Evolutionary conservation across 139 green algal species (phyloP), one percentile per base, ranked within the genome.

Genomic region (Astrephomene gubernaculifera): DNA sequence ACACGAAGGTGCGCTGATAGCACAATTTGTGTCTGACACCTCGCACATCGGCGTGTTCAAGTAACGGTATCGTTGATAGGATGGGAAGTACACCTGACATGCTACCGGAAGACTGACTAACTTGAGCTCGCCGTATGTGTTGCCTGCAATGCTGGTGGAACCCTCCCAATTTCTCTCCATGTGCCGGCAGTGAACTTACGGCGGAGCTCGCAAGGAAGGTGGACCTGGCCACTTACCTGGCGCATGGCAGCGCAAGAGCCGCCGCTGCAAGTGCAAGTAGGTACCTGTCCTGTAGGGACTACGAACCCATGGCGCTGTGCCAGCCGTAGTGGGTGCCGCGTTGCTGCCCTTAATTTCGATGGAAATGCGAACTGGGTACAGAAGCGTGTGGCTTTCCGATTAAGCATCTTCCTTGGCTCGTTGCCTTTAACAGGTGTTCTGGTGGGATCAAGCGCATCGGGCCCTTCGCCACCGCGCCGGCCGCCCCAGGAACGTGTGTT

Each of bases 151-250:
- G 57, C 6, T 31, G 57, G 6, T 29, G 57, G 17, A 29, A 9
- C 57, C 57, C 22, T n/a, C 57, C 57, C n/a, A 22, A 14, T 67
- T n/a, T 67, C 6, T 22, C 17, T 22, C 17, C 17, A 67, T 35
- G 6, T 35, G 17, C 22, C 22, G n/a, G 43, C 60, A 84, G 78
- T 36, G 78, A 84, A 43, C 33, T 84, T 21, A 52, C 43, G 0
- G 43, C 43, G 2, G 78, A 84, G 43, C 35, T 84, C n/a, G 61
- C 78, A 2, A 61, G 78, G n/a, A 84, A 84, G 78, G 78, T 84
- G 39, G 78, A 84, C 25, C 78, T 84, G 21, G 61, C 78, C 21
- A 71, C 63, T 6, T 84, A 84, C 63, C 43, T 84, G 63, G 78
- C 78, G 3, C 61, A 74, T 33, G 78, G 61, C 31, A 74, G 63